Conservation (phyloP, 2,329 filamentous ascomycete genomes). For the Magnaporthales sp. region DNA sequence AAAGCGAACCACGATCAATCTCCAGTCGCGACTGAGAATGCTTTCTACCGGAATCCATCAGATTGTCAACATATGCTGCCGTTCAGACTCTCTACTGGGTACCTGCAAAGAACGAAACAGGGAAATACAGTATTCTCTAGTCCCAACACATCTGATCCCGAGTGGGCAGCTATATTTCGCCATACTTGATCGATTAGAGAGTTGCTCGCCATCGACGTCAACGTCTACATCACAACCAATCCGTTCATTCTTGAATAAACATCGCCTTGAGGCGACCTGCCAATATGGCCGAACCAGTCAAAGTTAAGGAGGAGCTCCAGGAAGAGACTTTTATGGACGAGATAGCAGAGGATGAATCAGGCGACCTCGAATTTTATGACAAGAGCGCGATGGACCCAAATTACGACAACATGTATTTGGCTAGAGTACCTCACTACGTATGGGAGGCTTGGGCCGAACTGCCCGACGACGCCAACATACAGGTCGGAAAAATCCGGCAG, state of each 20-base stretch:
- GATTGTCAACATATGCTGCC: neutral
- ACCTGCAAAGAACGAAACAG: neutral
- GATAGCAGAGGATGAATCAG: constrained; percentile 53
- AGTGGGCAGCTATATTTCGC: neutral
- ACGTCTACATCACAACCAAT: neutral
- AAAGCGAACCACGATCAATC: neutral
- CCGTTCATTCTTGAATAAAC: neutral
- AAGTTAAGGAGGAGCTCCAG: constrained; percentile 11
- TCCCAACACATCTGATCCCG: neutral
- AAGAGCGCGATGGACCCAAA: constrained; percentile 22
- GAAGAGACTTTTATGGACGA: constrained; percentile 34
- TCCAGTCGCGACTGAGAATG: neutral
- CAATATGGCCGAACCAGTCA: neutral
- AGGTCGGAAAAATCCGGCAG: constrained; percentile 65
- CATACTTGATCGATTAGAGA: neutral
- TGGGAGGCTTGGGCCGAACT: constrained; percentile 73
- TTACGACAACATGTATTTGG: constrained; percentile 54
- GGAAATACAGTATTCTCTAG: neutral
- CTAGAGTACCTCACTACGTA: constrained; percentile 69
- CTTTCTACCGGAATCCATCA: neutral
- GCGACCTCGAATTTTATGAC: constrained; percentile 50
- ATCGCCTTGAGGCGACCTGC: neutral
- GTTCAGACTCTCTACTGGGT: neutral
- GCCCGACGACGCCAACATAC: constrained; percentile 73
- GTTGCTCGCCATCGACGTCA: neutral